Base-by-base conservation (phyloP, 2,329 filamentous ascomycete species). In the Huntiella abstrusa region DNA sequence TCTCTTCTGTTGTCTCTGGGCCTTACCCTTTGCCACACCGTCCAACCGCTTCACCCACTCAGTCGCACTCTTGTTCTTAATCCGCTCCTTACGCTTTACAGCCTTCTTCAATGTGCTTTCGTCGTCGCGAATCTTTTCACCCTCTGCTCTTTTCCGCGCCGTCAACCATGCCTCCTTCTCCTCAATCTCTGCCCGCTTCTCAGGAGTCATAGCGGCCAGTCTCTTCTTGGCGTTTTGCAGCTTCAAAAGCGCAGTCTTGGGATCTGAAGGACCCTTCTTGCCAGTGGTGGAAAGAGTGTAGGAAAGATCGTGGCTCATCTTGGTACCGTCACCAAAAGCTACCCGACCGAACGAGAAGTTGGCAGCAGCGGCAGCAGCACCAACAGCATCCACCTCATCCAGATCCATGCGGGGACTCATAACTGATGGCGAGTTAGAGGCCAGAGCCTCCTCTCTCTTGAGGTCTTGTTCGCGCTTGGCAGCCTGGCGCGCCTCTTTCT, bases 161-260 rank as follows among this genome's bases (percentile, higher is more conserved):
- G 83, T 88, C 49, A 95, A 69, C 91, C 91, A 98, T 49, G 79
- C 68, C 56, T 98, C 88, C 67, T 96, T 96, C 62, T 95, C 84
- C 51, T 86, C 77, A 39, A 96, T 80, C 50, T 93, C 83, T 51
- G 78, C 78, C 47, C 82, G 80, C 65, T 94, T 93, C 53, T 76
- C 73, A 1, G 80, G 75, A 55, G 88, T 82, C 56, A 94, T 73
- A 22, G 67, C 72, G 39, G 77, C 72, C 28, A 96, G 65, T 22
- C 86, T 80, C 55, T 80, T 77, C 64, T 87, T 81, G 63, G 94
- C 88, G 57, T 84, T 83, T 63, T 95, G 80, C 1, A 84, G 77
- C 45, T 83, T 83, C 55, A 81, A 72, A n/a, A 98, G 75, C 5
- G 87, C 85, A 1, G 84, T 84, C 58, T 83, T 83, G 41, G 83